A percentile compares a stretch with the other conserved stretches of the same genome.
These are phyloP conservation scores for Vararia minispora DNA, from an alignment of 768 basidiomycete species.

Conservation along the genomic window DNA sequence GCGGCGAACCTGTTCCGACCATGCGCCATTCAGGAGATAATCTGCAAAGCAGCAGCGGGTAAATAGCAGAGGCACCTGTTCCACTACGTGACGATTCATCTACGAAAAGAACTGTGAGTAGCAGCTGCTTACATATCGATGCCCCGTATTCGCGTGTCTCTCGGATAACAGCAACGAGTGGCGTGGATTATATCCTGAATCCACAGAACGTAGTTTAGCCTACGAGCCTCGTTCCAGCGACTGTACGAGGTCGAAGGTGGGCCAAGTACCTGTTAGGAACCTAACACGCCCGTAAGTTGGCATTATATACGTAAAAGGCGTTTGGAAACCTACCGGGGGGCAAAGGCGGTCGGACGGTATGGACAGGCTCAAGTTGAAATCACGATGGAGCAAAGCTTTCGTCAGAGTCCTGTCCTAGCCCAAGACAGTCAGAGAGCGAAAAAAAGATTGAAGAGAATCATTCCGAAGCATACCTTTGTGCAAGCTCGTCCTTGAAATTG, in stretches of 20 bases:
- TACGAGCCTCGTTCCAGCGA: conserved; percentile 17
- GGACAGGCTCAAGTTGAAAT: conserved; percentile 53
- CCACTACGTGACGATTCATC: conserved; percentile 37
- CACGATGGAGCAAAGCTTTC: conserved; percentile 60
- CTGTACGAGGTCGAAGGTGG: background rate
- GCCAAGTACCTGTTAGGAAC: conserved; percentile 57
- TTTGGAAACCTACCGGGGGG: conserved; percentile 78
- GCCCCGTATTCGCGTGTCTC: conserved; percentile 27
- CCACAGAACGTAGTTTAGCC: conserved; percentile 85
- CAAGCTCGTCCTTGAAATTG: conserved; percentile 63
- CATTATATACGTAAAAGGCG: background rate
- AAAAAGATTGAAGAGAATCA: background rate
- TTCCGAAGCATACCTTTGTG: conserved; percentile 44
- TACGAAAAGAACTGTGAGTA: background rate
- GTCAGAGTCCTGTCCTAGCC: conserved; percentile 54
- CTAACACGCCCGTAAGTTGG: conserved; percentile 24
- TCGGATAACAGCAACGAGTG: conserved; percentile 10
- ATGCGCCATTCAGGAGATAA: conserved; percentile 45
- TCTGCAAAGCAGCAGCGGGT: conserved; percentile 64
- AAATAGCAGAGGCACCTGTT: conserved; percentile 86
- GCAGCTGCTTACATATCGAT: conserved; percentile 56
- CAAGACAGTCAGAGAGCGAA: conserved; percentile 2
- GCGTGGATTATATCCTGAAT: conserved; percentile 55
- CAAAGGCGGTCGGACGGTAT: conserved; percentile 70
- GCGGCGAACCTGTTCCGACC: conserved; percentile 49